Evolutionary conservation across 2,329 filamentous ascomycete species (phyloP).

Genomic region (Venturia effusa): DNA sequence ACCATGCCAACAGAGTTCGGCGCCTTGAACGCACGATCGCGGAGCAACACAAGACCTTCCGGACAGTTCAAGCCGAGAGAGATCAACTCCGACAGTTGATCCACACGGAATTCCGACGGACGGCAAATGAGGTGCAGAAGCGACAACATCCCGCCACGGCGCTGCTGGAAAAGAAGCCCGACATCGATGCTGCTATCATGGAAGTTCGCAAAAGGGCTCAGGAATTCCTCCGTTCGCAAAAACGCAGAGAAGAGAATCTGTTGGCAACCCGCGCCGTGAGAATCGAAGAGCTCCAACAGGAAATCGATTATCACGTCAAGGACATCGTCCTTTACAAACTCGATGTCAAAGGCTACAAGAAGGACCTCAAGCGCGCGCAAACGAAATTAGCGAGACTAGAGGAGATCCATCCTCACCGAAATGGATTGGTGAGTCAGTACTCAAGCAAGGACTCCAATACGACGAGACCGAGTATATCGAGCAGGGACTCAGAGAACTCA

Average conservation of each 20-base stretch:
- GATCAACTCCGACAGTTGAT: conserved; percentile 30
- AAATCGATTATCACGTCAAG: conserved; percentile 33
- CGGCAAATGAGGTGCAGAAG: conserved; percentile 18
- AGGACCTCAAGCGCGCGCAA: conserved; percentile 18
- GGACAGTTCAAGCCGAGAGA: conserved; percentile 24
- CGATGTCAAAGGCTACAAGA: conserved; percentile 36
- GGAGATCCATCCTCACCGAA: neutral
- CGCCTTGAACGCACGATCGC: conserved; percentile 7
- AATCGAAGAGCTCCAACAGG: conserved; percentile 23
- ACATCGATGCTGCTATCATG: conserved; percentile 14
- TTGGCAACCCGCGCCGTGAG: conserved; percentile 12
- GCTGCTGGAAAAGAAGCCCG: conserved; percentile 17
- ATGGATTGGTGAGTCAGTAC: neutral
- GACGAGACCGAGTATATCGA: neutral
- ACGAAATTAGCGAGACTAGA: neutral
- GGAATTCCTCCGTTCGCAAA: neutral
- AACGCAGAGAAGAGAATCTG: conserved; percentile 12
- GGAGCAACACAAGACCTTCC: conserved; percentile 20
- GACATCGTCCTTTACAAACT: conserved; percentile 40
- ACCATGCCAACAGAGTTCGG: neutral
- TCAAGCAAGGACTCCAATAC: neutral
- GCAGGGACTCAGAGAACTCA: neutral
- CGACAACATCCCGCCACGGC: conserved; percentile 16
- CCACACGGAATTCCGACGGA: conserved; percentile 28
- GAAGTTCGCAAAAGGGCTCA: conserved; percentile 7